These are phyloP conservation scores for Cryptococcus sp. DNA, from an alignment of 1,284 basidiomycete genomes.

Conservation along the genomic window DNA sequence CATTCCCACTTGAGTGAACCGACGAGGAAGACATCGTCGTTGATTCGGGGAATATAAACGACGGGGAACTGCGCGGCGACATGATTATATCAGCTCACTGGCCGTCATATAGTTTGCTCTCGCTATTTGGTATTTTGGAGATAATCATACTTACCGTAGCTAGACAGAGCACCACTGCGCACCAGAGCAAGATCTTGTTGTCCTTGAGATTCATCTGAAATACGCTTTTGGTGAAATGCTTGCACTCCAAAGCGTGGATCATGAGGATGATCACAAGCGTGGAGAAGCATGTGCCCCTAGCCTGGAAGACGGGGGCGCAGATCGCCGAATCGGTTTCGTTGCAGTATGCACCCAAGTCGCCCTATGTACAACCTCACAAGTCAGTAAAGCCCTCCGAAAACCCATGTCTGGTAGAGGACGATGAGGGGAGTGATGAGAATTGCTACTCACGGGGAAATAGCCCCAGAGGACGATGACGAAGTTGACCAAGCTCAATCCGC, in stretches of 20 bases:
- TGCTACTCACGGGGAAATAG: slow-evolving; percentile 34
- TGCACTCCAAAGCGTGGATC: slow-evolving; percentile 53
- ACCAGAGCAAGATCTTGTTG: slow-evolving; percentile 62
- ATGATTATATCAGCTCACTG: not conserved
- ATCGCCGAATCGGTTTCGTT: slow-evolving; percentile 53
- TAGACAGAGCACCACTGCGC: slow-evolving; percentile 44
- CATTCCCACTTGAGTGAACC: slow-evolving; percentile 50
- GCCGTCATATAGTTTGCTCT: not conserved
- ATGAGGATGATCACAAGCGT: slow-evolving; percentile 59
- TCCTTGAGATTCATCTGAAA: slow-evolving; percentile 59
- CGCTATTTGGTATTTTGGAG: not conserved
- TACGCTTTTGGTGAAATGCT: slow-evolving; percentile 48
- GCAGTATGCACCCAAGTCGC: slow-evolving; percentile 58
- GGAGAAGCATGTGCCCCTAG: slow-evolving; percentile 60
- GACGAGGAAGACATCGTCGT: slow-evolving; percentile 50
- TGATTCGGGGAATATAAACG: slow-evolving; percentile 53
- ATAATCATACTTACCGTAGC: slow-evolving; percentile 27
- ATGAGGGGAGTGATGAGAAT: not conserved
- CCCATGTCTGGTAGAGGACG: not conserved
- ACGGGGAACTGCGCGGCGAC: slow-evolving; percentile 39
- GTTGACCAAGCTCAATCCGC: slow-evolving; percentile 59
- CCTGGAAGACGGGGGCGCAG: slow-evolving; percentile 57
- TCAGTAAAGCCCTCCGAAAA: not conserved
- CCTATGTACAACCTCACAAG: slow-evolving; percentile 33
- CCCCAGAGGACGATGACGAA: slow-evolving; percentile 63